Conservation (phyloP, 306 rosid genomes). For the Prunus mume region DNA sequence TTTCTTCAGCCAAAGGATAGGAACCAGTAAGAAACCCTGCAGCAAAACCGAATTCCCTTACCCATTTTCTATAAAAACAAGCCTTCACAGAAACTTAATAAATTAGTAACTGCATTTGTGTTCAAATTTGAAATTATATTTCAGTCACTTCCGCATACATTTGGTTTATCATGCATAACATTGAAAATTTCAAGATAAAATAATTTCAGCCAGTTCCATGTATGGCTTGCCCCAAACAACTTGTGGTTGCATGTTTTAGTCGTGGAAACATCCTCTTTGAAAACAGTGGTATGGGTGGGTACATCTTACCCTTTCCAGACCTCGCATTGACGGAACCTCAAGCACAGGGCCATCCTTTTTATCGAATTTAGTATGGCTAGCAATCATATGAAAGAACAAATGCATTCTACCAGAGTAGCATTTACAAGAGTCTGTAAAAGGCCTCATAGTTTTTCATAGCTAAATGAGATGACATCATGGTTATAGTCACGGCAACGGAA, state of each 20-base stretch:
- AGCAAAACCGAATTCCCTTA: not conserved
- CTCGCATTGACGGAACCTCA: not conserved
- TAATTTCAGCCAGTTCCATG: not conserved
- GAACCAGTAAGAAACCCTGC: not conserved
- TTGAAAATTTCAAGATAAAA: not conserved
- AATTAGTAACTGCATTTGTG: not conserved
- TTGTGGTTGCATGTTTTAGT: constrained; percentile 1
- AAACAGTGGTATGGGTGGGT: not conserved
- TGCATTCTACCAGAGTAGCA: constrained; percentile 14
- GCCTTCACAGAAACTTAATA: not conserved
- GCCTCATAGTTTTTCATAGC: not conserved
- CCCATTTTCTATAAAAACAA: not conserved
- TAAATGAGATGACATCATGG: not conserved
- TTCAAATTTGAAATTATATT: not conserved
- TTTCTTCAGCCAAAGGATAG: not conserved
- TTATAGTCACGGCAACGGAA: not conserved
- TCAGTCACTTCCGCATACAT: not conserved
- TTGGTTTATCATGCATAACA: not conserved
- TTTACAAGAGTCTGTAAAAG: constrained; percentile 4
- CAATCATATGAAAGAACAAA: constrained; percentile 4
- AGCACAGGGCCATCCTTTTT: not conserved
- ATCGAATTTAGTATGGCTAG: not conserved
- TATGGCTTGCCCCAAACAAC: not conserved
- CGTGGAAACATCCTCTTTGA: not conserved
- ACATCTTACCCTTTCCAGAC: not conserved